phyloP scores from a whole-genome alignment of 2,329 filamentous ascomycete genomes.

The Neofusicoccum laricinum region DNA sequence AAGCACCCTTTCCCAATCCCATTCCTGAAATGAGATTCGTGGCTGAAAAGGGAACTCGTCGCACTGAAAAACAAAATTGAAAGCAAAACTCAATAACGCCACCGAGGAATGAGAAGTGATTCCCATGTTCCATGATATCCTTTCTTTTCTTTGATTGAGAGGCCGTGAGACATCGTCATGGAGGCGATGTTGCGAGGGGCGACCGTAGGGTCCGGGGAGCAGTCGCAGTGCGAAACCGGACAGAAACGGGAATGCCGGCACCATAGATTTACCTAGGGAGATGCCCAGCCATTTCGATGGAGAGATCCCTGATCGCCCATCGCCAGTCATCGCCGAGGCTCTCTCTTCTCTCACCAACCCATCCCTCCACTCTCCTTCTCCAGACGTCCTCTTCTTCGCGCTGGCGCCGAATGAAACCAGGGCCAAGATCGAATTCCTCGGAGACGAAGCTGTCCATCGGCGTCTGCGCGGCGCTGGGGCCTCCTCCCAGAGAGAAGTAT shows the following conservation, averaged over 20 bases:
- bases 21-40: slow-evolving; percentile 11
- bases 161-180: neutral
- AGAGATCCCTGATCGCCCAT: slow-evolving; percentile 13
- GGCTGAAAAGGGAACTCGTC: neutral
- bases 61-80: slow-evolving; percentile 7
- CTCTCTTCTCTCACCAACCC: slow-evolving; percentile 54
- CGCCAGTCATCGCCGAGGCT: slow-evolving; percentile 7
- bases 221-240: neutral
- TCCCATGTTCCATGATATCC: slow-evolving; percentile 5
- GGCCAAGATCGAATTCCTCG: slow-evolving; percentile 96
- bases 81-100: neutral
- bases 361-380: slow-evolving; percentile 82
- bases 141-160: neutral
- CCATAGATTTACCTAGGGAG: neutral
- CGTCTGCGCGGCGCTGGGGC: neutral
- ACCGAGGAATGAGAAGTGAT: neutral
- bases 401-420: slow-evolving; percentile 86
- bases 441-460: slow-evolving; percentile 56
- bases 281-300: slow-evolving; percentile 11
- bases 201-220: neutral
- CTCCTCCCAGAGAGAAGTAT: neutral
- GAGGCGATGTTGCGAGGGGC: neutral
- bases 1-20: neutral
- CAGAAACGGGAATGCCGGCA: neutral
- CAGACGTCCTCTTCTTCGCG: slow-evolving; percentile 89